These are phyloP conservation scores for Solanum piurae DNA, from an alignment of 257 asterid species.

Conservation along the genomic window DNA sequence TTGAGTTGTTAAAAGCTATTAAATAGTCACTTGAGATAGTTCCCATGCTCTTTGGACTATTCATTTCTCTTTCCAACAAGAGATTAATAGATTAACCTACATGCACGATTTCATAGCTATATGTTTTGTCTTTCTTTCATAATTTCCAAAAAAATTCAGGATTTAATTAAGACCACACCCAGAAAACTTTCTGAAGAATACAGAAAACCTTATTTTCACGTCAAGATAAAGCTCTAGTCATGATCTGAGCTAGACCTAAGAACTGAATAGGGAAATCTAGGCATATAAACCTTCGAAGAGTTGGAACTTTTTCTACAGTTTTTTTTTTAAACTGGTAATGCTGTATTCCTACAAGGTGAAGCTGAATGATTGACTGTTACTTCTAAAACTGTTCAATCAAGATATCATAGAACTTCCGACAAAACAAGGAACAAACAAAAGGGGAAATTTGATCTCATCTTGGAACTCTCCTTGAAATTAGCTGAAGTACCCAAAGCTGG, in stretches of 20 bases:
- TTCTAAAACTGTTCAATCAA: background rate
- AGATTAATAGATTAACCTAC: background rate
- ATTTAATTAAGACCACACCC: background rate
- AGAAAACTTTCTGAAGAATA: background rate
- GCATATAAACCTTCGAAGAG: background rate
- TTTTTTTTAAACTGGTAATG: background rate
- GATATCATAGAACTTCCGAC: background rate
- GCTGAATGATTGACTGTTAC: background rate
- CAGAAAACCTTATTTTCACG: background rate
- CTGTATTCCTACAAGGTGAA: background rate
- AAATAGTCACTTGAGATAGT: background rate
- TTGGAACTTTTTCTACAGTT: background rate
- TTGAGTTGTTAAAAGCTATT: background rate
- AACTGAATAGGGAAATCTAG: background rate
- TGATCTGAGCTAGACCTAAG: background rate
- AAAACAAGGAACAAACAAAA: background rate
- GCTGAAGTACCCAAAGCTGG: background rate
- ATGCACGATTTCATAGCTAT: background rate
- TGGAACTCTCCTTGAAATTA: background rate
- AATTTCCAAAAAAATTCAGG: background rate
- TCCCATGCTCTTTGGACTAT: background rate
- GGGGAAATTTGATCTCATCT: background rate
- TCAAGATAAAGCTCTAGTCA: background rate
- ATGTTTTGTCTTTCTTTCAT: background rate
- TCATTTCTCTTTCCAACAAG: background rate